Conservation (phyloP, 164 flowering plant species). For the Chloranthus sessilifolius region DNA sequence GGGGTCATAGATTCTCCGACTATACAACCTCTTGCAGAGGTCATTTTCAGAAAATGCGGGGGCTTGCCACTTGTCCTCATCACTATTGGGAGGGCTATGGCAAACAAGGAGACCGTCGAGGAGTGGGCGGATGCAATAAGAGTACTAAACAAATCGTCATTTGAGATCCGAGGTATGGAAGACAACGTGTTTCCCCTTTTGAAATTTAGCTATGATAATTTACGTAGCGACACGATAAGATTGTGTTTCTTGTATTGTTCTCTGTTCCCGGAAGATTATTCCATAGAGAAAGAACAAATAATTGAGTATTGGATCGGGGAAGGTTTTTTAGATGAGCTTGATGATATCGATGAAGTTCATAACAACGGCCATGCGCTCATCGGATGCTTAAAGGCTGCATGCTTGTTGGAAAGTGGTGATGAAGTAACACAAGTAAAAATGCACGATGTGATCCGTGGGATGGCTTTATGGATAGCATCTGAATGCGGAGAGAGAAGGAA, state of each 20-base stretch:
- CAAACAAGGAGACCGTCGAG: background rate
- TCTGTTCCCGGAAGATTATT: constrained; percentile 10
- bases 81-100: constrained; percentile 9
- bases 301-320: constrained; percentile 12
- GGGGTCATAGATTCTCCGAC: background rate
- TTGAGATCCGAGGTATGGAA: constrained; percentile 6
- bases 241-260: constrained; percentile 10
- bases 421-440: constrained; percentile 8
- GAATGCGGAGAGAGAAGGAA: background rate
- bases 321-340: constrained; percentile 8
- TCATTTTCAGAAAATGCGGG: constrained; percentile 1
- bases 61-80: constrained; percentile 13
- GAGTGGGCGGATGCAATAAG: constrained; percentile 10
- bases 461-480: constrained; percentile 16
- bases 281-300: constrained; percentile 3
- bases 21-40: background rate
- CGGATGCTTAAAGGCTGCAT: constrained; percentile 8
- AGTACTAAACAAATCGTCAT: background rate
- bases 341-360: constrained; percentile 4
- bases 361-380: constrained; percentile 7
- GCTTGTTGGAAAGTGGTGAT: constrained; percentile 12
- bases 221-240: background rate
- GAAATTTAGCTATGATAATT: constrained; percentile 13
- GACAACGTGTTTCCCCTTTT: background rate
- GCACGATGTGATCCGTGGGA: constrained; percentile 12